Evolutionary conservation across 2,329 filamentous ascomycete species (phyloP).

Genomic region (Aureobasidium pullulans): DNA sequence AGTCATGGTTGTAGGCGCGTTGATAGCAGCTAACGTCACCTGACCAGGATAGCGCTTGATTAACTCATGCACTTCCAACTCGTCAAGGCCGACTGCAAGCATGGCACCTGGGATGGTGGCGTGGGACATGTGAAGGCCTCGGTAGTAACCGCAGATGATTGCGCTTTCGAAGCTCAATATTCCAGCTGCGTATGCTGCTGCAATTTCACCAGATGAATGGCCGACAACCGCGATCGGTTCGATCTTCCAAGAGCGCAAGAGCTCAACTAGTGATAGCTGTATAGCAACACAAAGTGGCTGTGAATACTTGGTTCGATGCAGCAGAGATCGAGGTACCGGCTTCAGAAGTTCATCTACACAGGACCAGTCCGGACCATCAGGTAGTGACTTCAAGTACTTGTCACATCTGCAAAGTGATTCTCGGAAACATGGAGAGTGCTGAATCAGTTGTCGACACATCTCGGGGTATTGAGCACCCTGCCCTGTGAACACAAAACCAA

Average conservation of each 20-base stretch:
- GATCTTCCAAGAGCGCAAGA: constrained; percentile 15
- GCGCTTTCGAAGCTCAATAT: constrained; percentile 13
- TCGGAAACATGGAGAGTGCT: background rate
- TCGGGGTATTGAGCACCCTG: background rate
- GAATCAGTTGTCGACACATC: background rate
- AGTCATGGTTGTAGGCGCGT: constrained; percentile 37
- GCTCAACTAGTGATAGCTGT: background rate
- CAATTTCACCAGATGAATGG: constrained; percentile 28
- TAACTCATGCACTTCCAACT: too few species aligned
- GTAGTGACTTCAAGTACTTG: too few species aligned
- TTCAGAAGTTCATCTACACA: too few species aligned
- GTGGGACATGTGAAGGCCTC: constrained; percentile 16
- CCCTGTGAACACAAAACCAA: background rate
- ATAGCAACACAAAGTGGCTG: background rate
- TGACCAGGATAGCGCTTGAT: too few species aligned
- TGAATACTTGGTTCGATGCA: too few species aligned
- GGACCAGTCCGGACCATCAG: too few species aligned
- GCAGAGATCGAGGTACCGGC: too few species aligned
- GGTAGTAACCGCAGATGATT: constrained; percentile 18
- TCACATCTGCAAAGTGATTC: too few species aligned
- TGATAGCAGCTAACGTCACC: constrained; percentile 24
- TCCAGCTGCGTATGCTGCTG: constrained; percentile 24
- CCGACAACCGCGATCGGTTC: constrained; percentile 21
- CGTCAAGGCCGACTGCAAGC: too few species aligned
- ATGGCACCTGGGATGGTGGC: constrained; percentile 14